Conservation (phyloP, 164 flowering plant species). For the Hamamelis virginiana region DNA sequence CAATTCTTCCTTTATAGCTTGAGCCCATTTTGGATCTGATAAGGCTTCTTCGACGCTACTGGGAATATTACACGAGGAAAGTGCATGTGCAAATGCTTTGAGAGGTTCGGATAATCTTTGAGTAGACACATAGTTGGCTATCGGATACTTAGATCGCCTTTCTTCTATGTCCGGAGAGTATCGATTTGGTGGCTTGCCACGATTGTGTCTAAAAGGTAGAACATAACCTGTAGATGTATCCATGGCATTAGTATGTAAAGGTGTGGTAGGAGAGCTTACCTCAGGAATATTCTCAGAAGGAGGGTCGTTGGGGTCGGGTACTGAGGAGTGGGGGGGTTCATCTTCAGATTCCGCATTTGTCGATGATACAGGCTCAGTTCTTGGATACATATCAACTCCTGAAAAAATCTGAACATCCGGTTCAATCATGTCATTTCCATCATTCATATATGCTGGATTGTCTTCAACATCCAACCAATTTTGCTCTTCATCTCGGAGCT, state of each 20-base stretch:
- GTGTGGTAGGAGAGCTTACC: neutral
- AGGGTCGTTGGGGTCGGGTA: neutral
- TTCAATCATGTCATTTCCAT: neutral
- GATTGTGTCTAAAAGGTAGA: constrained; percentile 3
- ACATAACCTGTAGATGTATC: neutral
- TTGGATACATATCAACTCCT: too few relatives aligned
- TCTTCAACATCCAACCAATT: neutral
- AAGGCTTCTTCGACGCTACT: neutral
- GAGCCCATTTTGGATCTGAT: constrained; percentile 6
- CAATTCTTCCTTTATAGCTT: constrained; percentile 10
- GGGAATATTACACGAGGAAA: constrained; percentile 2
- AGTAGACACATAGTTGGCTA: constrained; percentile 5
- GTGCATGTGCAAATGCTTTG: too few relatives aligned
- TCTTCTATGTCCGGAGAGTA: constrained; percentile 9
- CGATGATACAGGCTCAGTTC: too few relatives aligned
- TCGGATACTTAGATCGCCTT: constrained; percentile 1
- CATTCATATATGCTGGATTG: neutral
- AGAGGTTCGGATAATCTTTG: too few relatives aligned
- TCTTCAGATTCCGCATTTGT: neutral
- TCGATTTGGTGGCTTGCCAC: constrained; percentile 7
- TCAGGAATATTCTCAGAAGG: too few relatives aligned
- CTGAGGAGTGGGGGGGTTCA: neutral
- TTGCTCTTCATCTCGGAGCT: neutral
- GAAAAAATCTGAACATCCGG: too few relatives aligned
- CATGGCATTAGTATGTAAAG: too few relatives aligned